Evolutionary conservation across 2,329 filamentous ascomycete species (phyloP), one percentile per base, ranked within the genome.

Genomic region (Aspergillus sp.): DNA sequence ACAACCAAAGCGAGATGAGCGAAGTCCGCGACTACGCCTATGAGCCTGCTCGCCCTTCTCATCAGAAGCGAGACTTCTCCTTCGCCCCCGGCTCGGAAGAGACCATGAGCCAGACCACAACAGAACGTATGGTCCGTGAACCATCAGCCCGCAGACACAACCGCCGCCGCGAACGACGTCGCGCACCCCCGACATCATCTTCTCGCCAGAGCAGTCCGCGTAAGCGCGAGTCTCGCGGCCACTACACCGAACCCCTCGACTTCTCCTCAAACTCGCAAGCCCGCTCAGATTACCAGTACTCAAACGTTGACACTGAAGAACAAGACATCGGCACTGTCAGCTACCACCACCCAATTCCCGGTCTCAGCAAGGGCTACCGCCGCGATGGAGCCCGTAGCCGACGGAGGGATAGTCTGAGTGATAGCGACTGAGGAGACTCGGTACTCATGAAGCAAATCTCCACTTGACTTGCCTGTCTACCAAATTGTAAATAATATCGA

Each of bases 311-410:
- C 14, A 70, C 74, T 0, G 75, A 79, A 23, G 70, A 76, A 3
- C 74, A 79, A 19, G 70, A 76, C 3, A 74, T 75, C 0, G 81
- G 82, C 9, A 83, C 81, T 12, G 84, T 82, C 69, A 77, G 76
- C 48, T 86, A 86, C 64, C 79, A 81, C 25, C 83, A 84, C 70
- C 78, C 83, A 8, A 82, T 86, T 49, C 82, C 84, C 0, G 82
- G 81, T 0, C 63, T 85, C 64, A 82, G 76, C 58, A 74, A 75
- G 62, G 76, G 74, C 9, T 77, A 77, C 55, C 70, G 75, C 11
- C 73, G 74, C 27, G 72, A 74, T 37, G 68, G 67, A 12, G 66
- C 68, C 17, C 66, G 68, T n/a, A 73, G 79, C 39, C 72, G 74
- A 17, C 70, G 81, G 45, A 75, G 81, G 59, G 82, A 84, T 61